phyloP scores from a whole-genome alignment of 2,329 filamentous ascomycete species.

The Fusarium humuli region DNA sequence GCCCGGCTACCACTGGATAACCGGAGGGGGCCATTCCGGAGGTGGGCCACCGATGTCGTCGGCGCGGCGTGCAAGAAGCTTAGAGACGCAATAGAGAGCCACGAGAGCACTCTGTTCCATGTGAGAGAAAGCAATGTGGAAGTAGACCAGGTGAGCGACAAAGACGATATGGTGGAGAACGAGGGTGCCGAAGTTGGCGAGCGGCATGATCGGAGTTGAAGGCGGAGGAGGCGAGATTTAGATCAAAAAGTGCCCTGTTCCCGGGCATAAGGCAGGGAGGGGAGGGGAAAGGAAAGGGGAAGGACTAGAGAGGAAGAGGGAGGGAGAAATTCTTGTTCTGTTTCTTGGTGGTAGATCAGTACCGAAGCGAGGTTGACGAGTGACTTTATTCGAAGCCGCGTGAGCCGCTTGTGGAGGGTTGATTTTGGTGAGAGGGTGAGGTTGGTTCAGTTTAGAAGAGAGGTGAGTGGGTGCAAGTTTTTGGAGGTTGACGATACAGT shows the following conservation, averaged over 20 bases:
- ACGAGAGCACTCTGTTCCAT: constrained; percentile 61
- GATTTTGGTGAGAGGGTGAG: constrained; percentile 12
- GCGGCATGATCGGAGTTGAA: constrained; percentile 55
- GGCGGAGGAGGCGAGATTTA: constrained; percentile 9
- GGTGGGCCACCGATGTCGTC: constrained; percentile 59
- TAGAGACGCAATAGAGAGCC: constrained; percentile 61
- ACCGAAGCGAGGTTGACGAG: constrained; percentile 6
- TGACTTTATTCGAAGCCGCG: constrained; percentile 16
- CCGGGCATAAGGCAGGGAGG: constrained; percentile 1
- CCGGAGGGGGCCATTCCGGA: constrained; percentile 52
- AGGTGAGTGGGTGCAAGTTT: not conserved
- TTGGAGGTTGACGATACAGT: not conserved
- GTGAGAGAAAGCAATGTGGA: constrained; percentile 62
- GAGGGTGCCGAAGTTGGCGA: constrained; percentile 64
- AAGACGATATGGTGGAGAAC: constrained; percentile 65
- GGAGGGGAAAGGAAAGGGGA: not conserved
- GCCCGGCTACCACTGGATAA: constrained; percentile 46
- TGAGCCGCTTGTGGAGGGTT: constrained; percentile 32
- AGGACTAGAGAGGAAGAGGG: not conserved
- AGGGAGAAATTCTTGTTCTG: constrained; percentile 1
- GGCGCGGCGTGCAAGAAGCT: constrained; percentile 60
- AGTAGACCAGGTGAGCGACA: constrained; percentile 65
- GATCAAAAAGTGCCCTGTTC: constrained; percentile 12
- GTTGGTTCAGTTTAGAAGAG: constrained; percentile 8
- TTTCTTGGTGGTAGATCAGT: constrained; percentile 19